A percentile compares a stretch with the other conserved stretches of the same genome.
phyloP scores from a whole-genome alignment of 202 grass and related monocot species.

The Digitaria exilis region DNA sequence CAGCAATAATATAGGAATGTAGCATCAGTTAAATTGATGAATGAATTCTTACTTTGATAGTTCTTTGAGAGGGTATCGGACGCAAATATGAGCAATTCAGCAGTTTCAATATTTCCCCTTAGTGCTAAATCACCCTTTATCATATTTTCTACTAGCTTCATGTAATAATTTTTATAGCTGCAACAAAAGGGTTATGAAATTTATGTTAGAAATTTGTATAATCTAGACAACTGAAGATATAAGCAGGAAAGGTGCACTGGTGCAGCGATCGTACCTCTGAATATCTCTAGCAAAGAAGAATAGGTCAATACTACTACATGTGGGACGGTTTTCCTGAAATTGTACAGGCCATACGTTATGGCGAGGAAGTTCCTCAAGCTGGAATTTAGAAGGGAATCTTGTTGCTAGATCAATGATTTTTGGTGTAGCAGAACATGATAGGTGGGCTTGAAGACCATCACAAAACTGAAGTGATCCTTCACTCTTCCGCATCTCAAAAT shows the following conservation, averaged over 20 bases:
- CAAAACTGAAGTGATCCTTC: constrained; percentile 51
- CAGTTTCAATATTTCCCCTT: constrained; percentile 59
- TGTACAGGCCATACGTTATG: constrained; percentile 61
- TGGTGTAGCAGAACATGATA: constrained; percentile 64
- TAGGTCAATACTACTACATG: constrained; percentile 56
- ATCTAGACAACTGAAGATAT: constrained; percentile 4
- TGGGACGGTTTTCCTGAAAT: constrained; percentile 59
- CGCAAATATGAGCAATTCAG: constrained; percentile 80
- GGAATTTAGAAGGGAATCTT: constrained; percentile 64
- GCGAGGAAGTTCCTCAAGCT: constrained; percentile 74
- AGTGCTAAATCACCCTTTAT: constrained; percentile 71
- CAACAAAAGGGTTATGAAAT: constrained; percentile 25
- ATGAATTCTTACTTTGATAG: constrained; percentile 62
- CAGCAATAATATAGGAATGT: constrained; percentile 18
- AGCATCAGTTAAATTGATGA: constrained; percentile 25
- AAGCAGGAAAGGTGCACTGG: not conserved
- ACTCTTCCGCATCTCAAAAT: constrained; percentile 67
- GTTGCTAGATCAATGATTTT: constrained; percentile 61
- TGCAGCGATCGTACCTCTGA: constrained; percentile 49
- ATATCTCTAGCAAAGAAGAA: constrained; percentile 91
- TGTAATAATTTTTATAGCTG: constrained; percentile 80
- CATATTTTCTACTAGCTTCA: constrained; percentile 74
- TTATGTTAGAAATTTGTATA: constrained; percentile 5
- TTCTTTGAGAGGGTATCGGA: constrained; percentile 74
- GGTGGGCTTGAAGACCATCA: constrained; percentile 86